phyloP scores from a whole-genome alignment of 176 grass and related monocot species.

The Canna indica region DNA sequence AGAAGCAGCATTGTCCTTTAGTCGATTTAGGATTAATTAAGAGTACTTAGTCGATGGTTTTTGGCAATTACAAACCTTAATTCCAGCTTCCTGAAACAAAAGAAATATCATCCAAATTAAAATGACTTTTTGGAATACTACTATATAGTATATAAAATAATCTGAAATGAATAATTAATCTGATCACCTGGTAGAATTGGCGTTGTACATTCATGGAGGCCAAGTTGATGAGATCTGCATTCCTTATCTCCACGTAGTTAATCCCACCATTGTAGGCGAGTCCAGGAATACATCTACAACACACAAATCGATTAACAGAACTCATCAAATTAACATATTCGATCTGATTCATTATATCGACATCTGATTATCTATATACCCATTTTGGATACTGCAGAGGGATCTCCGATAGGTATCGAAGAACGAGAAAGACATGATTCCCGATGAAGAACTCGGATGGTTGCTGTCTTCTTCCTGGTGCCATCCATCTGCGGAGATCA shows the following conservation, averaged over 20 bases:
- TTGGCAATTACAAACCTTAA: conserved; percentile 43
- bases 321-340: neutral
- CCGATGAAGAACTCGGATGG: conserved; percentile 8
- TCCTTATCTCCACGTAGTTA: neutral
- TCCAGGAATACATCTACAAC: neutral
- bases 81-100: conserved; percentile 54
- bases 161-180: neutral
- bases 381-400: neutral
- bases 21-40: neutral
- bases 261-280: neutral
- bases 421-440: neutral
- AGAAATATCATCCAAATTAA: neutral
- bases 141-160: no score
- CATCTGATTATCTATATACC: neutral
- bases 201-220: neutral
- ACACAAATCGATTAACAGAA: neutral
- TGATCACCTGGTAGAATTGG: conserved; percentile 9
- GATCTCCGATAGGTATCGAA: conserved; percentile 6
- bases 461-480: neutral
- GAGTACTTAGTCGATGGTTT: neutral
- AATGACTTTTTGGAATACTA: neutral
- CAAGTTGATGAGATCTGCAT: conserved; percentile 1
- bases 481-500: conserved; percentile 9
- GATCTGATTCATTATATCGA: neutral
- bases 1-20: neutral